Conservation (phyloP, 2,329 filamentous ascomycete species). For the Penicillium sp. region DNA sequence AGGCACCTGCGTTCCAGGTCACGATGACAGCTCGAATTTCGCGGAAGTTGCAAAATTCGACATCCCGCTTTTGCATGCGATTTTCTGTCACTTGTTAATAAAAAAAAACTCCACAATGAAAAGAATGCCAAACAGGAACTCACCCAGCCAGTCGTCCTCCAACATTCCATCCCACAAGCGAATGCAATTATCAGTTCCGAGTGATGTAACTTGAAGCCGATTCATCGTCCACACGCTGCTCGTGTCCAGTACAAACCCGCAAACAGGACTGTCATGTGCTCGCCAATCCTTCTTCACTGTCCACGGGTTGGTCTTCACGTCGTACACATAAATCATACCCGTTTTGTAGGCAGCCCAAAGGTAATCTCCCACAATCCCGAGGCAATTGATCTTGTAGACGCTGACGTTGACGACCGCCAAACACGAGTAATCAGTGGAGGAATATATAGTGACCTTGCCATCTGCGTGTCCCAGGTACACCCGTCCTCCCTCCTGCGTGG, state of each 20-base stretch:
- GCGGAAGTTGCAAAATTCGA: conserved; percentile 77
- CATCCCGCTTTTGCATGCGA: conserved; percentile 77
- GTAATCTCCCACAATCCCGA: conserved; percentile 72
- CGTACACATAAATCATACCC: conserved; percentile 88
- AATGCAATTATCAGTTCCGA: conserved; percentile 81
- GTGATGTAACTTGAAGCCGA: conserved; percentile 73
- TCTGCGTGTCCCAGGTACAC: conserved; percentile 90
- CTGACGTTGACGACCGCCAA: conserved; percentile 79
- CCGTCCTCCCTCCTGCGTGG: conserved; percentile 67
- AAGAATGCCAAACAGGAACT: conserved; percentile 14
- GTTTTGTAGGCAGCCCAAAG: conserved; percentile 95
- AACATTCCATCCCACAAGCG: conserved; percentile 88
- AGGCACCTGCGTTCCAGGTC: conserved; percentile 97
- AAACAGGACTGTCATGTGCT: conserved; percentile 77
- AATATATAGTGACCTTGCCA: conserved; percentile 93
- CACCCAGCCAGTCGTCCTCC: conserved; percentile 85
- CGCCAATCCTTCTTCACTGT: conserved; percentile 89
- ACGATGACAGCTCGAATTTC: conserved; percentile 73
- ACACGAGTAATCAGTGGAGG: conserved; percentile 67
- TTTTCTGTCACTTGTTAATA: conserved; percentile 49
- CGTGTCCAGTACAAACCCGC: conserved; percentile 68
- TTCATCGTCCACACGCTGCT: conserved; percentile 82
- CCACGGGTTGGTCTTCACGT: conserved; percentile 78
- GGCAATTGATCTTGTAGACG: conserved; percentile 87
- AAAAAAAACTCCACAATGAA: not conserved